Conservation (phyloP, 1,139 yeast species). For the Casaregolazyma suthepensis region DNA sequence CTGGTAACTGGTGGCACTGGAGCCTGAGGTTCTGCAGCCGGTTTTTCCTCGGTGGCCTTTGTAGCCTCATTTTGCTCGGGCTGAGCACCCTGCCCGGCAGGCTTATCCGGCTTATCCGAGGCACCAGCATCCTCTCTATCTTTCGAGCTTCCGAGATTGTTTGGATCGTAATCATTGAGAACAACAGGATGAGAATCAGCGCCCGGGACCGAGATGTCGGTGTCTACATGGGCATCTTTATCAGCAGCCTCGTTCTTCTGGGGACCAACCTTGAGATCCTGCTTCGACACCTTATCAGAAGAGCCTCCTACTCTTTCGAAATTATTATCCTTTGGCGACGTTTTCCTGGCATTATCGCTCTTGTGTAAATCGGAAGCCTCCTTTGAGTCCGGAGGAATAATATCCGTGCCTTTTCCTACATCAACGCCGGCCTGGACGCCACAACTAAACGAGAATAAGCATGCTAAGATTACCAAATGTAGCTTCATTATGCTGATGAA, state of each 20-base stretch:
- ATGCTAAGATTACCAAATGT: neutral
- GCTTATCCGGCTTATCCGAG: conserved; percentile 13
- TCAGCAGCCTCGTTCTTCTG: conserved; percentile 20
- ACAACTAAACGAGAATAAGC: neutral
- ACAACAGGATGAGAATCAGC: conserved; percentile 31
- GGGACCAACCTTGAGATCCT: conserved; percentile 28
- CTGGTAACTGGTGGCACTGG: neutral
- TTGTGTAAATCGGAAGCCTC: conserved; percentile 27
- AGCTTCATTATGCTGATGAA: conserved; percentile 1
- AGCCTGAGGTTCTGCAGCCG: conserved; percentile 1
- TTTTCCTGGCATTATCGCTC: conserved; percentile 31
- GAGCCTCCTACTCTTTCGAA: conserved; percentile 24
- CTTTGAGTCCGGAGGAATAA: conserved; percentile 29
- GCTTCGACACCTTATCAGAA: conserved; percentile 28
- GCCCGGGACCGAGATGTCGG: conserved; percentile 17
- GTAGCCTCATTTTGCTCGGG: conserved; percentile 8
- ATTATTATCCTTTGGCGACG: conserved; percentile 35
- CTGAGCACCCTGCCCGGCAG: neutral
- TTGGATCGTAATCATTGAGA: conserved; percentile 36
- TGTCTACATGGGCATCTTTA: conserved; percentile 10
- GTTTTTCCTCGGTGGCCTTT: conserved; percentile 9
- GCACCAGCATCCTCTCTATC: conserved; percentile 19
- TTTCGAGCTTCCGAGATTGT: conserved; percentile 31
- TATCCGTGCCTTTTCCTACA: conserved; percentile 27
- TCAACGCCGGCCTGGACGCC: conserved; percentile 15